A percentile compares a stretch with the other conserved stretches of the same genome.
phyloP scores from a whole-genome alignment of 257 asterid species.

The Scutellaria barbata region DNA sequence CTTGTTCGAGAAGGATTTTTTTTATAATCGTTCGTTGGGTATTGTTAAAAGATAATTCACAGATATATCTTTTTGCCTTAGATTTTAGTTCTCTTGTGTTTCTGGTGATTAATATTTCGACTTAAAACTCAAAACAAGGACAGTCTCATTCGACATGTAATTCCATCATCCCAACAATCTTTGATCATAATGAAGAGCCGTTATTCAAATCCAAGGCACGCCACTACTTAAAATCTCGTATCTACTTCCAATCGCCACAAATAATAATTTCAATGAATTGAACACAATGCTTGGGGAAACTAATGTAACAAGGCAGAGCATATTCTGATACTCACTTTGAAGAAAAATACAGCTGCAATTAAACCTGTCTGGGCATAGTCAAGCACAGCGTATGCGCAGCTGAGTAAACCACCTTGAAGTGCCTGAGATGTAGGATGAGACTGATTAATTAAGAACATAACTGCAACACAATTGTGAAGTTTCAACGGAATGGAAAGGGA shows the following conservation, averaged over 20 bases:
- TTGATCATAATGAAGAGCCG: background rate
- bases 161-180: too few relatives aligned
- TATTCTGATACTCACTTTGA: conserved; percentile 64
- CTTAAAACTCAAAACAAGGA: background rate
- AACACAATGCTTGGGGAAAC: background rate
- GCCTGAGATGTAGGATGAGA: conserved; percentile 59
- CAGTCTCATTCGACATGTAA: background rate
- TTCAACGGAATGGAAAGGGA: conserved; percentile 24
- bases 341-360: conserved; percentile 97
- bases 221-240: background rate
- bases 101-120: background rate
- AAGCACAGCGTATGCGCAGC: conserved; percentile 77
- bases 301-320: conserved; percentile 20
- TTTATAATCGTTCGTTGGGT: background rate
- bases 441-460: conserved; percentile 30
- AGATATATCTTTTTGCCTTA: background rate
- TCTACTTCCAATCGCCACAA: conserved; percentile 9
- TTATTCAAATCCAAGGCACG: background rate
- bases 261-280: background rate
- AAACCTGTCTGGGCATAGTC: conserved; percentile 99
- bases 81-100: background rate
- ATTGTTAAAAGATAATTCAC: background rate
- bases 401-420: conserved; percentile 81
- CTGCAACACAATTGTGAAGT: conserved; percentile 21
- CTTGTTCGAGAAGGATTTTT: background rate